Percentiles rank a stretch among this genome's conserved stretches.
Conservation (phyloP, 2,329 filamentous ascomycete species). For the Rutstroemia sp. region DNA sequence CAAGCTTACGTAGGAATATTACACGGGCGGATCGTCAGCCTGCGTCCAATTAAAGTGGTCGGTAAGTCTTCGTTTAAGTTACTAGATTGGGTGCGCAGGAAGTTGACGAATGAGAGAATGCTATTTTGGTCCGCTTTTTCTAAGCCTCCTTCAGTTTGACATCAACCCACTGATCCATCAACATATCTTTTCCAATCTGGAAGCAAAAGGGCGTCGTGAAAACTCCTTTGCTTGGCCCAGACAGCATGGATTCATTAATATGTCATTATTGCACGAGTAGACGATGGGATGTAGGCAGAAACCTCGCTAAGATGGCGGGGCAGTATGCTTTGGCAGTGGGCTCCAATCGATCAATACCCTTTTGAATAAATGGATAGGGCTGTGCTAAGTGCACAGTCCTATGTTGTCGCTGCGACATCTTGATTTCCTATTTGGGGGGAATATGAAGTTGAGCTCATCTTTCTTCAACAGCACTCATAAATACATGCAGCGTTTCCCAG, state of each 20-base stretch:
- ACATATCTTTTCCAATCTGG: no score
- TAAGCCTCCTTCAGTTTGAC: neutral
- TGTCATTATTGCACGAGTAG: no score
- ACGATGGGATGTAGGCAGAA: no score
- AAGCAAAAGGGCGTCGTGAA: no score
- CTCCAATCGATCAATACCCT: neutral
- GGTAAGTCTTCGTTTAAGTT: neutral
- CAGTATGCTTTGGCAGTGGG: no score
- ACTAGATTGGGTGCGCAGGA: neutral
- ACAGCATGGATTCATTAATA: no score
- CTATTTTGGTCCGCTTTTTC: neutral
- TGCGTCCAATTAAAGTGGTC: neutral
- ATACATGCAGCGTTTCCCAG: neutral
- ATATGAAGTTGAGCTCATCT: neutral
- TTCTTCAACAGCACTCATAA: neutral
- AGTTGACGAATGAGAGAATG: constrained; percentile 3
- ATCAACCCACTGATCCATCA: neutral
- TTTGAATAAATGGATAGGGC: neutral
- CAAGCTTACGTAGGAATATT: neutral
- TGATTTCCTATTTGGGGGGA: neutral
- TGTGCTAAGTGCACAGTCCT: neutral
- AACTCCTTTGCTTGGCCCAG: no score
- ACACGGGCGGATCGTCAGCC: no score
- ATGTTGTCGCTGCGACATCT: neutral
- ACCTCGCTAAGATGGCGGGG: no score